phyloP scores from a whole-genome alignment of 805 yeast genomes.

The Kazachstania africana region DNA sequence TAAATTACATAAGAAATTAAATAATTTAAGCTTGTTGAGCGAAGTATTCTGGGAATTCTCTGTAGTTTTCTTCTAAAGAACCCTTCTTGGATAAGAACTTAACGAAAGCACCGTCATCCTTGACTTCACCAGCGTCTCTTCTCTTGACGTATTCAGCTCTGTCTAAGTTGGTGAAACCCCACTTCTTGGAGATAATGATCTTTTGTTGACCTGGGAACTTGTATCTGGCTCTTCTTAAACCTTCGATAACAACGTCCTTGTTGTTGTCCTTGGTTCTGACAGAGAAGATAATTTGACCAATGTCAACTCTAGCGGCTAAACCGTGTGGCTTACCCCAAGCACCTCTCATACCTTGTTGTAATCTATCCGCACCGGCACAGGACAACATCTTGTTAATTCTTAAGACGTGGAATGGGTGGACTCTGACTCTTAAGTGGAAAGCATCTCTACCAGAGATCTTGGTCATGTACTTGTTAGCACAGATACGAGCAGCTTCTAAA shows the following conservation, averaged over 20 bases:
- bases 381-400: constrained; percentile 99
- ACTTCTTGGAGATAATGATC: constrained; percentile 97
- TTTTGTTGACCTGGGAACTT: constrained; percentile 99
- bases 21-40: constrained; percentile 32
- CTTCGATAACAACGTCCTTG: constrained; percentile 97
- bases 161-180: constrained; percentile 99
- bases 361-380: constrained; percentile 99
- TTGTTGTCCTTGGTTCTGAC: constrained; percentile 96
- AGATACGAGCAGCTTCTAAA: constrained; percentile 99
- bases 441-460: constrained; percentile 96
- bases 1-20: neutral
- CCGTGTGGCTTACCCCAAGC: constrained; percentile 99
- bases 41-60: constrained; percentile 83
- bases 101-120: constrained; percentile 99
- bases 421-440: constrained; percentile 99
- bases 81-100: constrained; percentile 97
- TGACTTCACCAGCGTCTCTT: constrained; percentile 96
- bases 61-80: constrained; percentile 82
- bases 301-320: constrained; percentile 97
- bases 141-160: constrained; percentile 91
- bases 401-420: constrained; percentile 99
- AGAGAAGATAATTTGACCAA: constrained; percentile 97
- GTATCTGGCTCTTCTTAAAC: constrained; percentile 99
- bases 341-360: constrained; percentile 99
- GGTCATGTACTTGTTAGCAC: constrained; percentile 99